Evolutionary conservation across 2,329 filamentous ascomycete species (phyloP).

Genomic region (Pseudogymnoascus sp.): DNA sequence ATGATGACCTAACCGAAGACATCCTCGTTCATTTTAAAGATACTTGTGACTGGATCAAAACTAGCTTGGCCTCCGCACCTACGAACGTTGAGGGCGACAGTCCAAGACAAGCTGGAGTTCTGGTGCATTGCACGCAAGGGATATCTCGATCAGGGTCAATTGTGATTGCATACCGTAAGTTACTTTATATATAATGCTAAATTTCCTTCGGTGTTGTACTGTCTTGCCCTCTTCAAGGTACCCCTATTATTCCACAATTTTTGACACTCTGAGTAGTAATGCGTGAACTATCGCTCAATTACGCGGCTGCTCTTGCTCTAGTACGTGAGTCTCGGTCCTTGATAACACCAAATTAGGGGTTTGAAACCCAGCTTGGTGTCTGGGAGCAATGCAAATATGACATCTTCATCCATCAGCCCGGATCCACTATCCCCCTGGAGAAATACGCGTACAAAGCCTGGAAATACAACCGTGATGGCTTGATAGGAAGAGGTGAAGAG

Average conservation of each 20-base stretch:
- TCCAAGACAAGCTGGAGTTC: constrained; percentile 9
- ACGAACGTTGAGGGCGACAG: not conserved
- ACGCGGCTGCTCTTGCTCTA: constrained; percentile 16
- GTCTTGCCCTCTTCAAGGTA: not conserved
- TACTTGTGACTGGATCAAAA: constrained; percentile 21
- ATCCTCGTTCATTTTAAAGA: constrained; percentile 18
- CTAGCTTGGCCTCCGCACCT: not conserved
- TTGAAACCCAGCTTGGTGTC: constrained; percentile 18
- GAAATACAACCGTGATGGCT: constrained; percentile 10
- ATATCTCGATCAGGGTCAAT: constrained; percentile 21
- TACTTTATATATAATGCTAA: not conserved
- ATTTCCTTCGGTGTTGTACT: not conserved
- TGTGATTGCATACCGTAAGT: constrained; percentile 21
- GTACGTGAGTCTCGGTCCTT: constrained; percentile 17
- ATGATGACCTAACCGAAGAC: constrained; percentile 20
- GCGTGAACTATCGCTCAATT: constrained; percentile 16
- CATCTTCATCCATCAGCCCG: not conserved
- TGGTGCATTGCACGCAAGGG: constrained; percentile 23
- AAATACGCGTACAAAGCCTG: constrained; percentile 14
- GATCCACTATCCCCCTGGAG: not conserved
- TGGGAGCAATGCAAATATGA: constrained; percentile 15
- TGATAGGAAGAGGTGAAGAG: constrained; percentile 12
- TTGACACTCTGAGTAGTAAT: constrained; percentile 16
- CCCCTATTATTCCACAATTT: not conserved
- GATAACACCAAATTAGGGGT: constrained; percentile 19